phyloP scores from a whole-genome alignment of 2,329 filamentous ascomycete species.

The Lachnellula willkommii region DNA sequence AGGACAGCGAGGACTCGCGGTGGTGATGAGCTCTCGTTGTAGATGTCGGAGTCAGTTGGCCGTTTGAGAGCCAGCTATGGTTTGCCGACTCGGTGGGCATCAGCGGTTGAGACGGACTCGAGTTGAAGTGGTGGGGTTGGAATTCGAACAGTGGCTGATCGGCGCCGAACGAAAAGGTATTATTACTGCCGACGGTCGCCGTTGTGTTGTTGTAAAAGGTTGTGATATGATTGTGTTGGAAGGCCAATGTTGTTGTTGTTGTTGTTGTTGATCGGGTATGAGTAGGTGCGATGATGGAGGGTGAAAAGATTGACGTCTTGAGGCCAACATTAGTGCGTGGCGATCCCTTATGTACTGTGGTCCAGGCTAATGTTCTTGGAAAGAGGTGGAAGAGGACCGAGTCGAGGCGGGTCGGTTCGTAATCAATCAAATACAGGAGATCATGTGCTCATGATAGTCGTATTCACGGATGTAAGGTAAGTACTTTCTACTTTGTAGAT shows the following conservation, averaged over 20 bases:
- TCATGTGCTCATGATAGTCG: too few relatives aligned
- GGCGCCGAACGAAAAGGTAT: slow-evolving; percentile 18
- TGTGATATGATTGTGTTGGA: slow-evolving; percentile 6
- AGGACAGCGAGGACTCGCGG: slow-evolving; percentile 57
- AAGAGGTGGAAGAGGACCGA: too few relatives aligned
- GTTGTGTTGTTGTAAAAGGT: slow-evolving; percentile 15
- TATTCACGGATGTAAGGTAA: too few relatives aligned
- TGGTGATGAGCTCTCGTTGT: slow-evolving; percentile 40
- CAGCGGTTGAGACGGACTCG: slow-evolving; percentile 21
- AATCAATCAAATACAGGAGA: too few relatives aligned
- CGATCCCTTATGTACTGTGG: neutral
- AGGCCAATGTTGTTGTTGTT: neutral
- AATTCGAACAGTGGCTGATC: slow-evolving; percentile 26
- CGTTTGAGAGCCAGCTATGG: slow-evolving; percentile 28
- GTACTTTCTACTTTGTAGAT: too few relatives aligned
- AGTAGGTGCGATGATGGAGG: neutral
- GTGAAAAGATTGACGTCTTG: neutral
- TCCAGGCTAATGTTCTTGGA: too few relatives aligned
- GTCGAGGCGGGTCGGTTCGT: too few relatives aligned
- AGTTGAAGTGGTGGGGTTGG: slow-evolving; percentile 16
- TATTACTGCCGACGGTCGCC: slow-evolving; percentile 10
- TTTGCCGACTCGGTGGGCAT: slow-evolving; percentile 28
- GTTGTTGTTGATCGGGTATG: slow-evolving; percentile 4
- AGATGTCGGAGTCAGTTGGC: slow-evolving; percentile 31
- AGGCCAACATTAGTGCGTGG: neutral